Percentiles rank a stretch among this genome's conserved stretches.
These are phyloP conservation scores for Hypoxylon sp. DNA, from an alignment of 2,329 filamentous ascomycete species.

Conservation along the genomic window DNA sequence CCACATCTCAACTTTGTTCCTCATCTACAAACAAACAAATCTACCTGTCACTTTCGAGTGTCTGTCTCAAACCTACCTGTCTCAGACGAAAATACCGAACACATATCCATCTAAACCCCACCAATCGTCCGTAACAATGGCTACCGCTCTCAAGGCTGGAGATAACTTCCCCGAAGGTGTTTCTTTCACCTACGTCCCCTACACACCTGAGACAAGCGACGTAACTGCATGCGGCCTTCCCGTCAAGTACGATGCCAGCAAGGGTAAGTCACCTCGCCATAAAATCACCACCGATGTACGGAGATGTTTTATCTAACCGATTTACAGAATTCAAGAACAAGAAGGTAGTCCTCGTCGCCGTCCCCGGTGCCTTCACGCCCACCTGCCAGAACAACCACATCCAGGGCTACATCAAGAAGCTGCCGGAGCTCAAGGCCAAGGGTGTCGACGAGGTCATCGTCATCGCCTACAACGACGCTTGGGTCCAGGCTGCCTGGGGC, in stretches of 20 bases:
- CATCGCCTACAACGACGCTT: slow-evolving; percentile 87
- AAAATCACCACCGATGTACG: background rate
- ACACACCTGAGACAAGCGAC: slow-evolving; percentile 75
- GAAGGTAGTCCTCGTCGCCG: slow-evolving; percentile 70
- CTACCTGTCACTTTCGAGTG: background rate
- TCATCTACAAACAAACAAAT: background rate
- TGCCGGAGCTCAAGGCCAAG: slow-evolving; percentile 80
- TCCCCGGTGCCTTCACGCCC: slow-evolving; percentile 85
- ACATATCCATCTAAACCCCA: slow-evolving; percentile 5
- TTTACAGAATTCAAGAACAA: slow-evolving; percentile 66
- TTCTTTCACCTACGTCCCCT: slow-evolving; percentile 87
- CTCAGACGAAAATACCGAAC: background rate
- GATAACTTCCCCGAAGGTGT: slow-evolving; percentile 87
- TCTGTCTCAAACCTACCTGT: background rate
- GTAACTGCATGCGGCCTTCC: slow-evolving; percentile 85
- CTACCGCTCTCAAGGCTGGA: slow-evolving; percentile 81
- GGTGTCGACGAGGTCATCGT: slow-evolving; percentile 87
- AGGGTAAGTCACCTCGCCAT: slow-evolving; percentile 63
- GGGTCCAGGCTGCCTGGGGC: slow-evolving; percentile 90
- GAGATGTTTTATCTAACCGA: background rate
- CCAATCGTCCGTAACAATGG: slow-evolving; percentile 57
- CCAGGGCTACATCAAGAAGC: slow-evolving; percentile 82
- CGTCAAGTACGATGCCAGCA: slow-evolving; percentile 82
- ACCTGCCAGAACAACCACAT: slow-evolving; percentile 87
- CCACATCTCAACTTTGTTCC: slow-evolving; percentile 10